Conservation (phyloP, 495 filamentous ascomycete species). For the Penicillium verhagenii region DNA sequence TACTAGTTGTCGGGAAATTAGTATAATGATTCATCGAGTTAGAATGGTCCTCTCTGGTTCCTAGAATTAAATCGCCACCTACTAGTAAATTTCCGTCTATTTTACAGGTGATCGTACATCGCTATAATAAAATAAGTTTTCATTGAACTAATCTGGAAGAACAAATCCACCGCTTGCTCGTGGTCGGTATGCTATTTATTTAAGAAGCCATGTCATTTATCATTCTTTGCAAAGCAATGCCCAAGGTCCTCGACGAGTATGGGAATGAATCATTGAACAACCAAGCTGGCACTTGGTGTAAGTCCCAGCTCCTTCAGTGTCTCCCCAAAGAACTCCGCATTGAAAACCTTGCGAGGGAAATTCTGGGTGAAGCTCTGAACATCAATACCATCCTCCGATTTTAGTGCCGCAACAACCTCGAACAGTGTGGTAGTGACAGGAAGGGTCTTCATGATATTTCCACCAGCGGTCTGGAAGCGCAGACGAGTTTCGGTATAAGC, state of each 20-base stretch:
- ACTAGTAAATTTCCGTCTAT: no score
- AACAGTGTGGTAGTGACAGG: slow-evolving; percentile 87
- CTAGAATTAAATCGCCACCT: not conserved
- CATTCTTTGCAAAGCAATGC: slow-evolving; percentile 10
- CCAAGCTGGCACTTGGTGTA: slow-evolving; percentile 82
- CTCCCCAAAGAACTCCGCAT: slow-evolving; percentile 78
- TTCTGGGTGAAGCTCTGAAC: slow-evolving; percentile 78
- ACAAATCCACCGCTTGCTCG: not conserved
- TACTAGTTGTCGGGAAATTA: no score
- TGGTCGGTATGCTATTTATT: not conserved
- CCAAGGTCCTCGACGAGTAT: not conserved
- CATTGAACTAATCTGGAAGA: not conserved
- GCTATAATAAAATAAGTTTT: no score
- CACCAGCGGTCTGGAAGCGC: slow-evolving; percentile 70
- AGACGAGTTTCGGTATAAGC: slow-evolving; percentile 79
- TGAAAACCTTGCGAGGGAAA: slow-evolving; percentile 83
- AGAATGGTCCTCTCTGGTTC: no score
- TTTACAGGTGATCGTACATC: no score
- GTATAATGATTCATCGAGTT: no score
- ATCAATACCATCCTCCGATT: slow-evolving; percentile 58
- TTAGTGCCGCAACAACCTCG: slow-evolving; percentile 78
- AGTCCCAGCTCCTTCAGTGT: slow-evolving; percentile 90
- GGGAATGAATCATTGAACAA: slow-evolving; percentile 54
- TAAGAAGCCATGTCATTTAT: slow-evolving; percentile 12
- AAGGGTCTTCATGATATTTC: slow-evolving; percentile 78